Conservation (phyloP, 2,329 filamentous ascomycete genomes). For the Alternaria triticimaculans region DNA sequence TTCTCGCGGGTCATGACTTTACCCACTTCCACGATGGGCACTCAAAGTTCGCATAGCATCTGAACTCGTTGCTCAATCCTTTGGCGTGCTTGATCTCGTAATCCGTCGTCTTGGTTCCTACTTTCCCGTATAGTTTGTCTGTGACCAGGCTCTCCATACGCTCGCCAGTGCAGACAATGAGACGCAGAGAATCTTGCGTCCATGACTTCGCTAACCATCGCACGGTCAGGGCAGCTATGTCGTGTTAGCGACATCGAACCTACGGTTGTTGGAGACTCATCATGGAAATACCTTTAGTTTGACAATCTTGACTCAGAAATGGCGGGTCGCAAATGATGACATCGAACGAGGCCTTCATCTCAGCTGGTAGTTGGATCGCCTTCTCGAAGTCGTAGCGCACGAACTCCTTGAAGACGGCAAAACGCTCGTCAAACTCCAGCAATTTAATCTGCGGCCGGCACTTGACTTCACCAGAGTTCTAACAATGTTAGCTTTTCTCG, state of each 20-base stretch:
- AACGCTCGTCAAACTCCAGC: slow-evolving; percentile 77
- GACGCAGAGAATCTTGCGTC: slow-evolving; percentile 39
- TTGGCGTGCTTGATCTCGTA: slow-evolving; percentile 74
- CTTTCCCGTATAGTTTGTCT: slow-evolving; percentile 68
- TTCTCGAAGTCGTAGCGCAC: slow-evolving; percentile 75
- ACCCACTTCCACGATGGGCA: slow-evolving; percentile 56
- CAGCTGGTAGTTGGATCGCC: slow-evolving; percentile 68
- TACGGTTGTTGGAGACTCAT: background rate
- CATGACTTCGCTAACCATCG: slow-evolving; percentile 71
- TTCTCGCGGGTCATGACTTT: slow-evolving; percentile 11
- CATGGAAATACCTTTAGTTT: slow-evolving; percentile 68
- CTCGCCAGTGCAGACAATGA: slow-evolving; percentile 80
- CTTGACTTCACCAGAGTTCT: slow-evolving; percentile 41
- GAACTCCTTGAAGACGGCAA: slow-evolving; percentile 76
- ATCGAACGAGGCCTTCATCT: slow-evolving; percentile 70
- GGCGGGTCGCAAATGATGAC: slow-evolving; percentile 79
- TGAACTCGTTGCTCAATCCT: slow-evolving; percentile 80
- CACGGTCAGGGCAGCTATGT: slow-evolving; percentile 72
- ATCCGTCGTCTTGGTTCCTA: slow-evolving; percentile 68
- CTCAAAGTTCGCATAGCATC: slow-evolving; percentile 81
- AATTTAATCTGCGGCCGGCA: slow-evolving; percentile 65
- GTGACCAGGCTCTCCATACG: slow-evolving; percentile 70
- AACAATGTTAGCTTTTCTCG: background rate
- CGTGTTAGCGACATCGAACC: slow-evolving; percentile 11
- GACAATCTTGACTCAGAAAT: slow-evolving; percentile 80